Conservation (phyloP, 2,329 filamentous ascomycete species). For the Aspergillus sp. region DNA sequence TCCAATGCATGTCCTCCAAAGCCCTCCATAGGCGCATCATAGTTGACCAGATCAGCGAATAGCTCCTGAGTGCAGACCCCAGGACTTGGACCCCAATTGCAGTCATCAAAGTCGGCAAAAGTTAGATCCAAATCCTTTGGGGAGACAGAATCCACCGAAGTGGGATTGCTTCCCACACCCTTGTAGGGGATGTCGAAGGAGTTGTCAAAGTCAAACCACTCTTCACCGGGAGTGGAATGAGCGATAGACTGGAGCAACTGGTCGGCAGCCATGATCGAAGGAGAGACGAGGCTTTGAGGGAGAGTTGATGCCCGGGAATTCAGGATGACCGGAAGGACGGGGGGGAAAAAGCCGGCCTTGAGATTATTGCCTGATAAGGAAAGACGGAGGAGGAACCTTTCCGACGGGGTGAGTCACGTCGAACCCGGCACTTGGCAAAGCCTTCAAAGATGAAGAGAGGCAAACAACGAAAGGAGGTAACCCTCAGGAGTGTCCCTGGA, state of each 20-base stretch:
- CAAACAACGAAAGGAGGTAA: background rate
- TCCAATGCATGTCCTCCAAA: slow-evolving; percentile 21
- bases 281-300: background rate
- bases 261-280: slow-evolving; percentile 29
- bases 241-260: slow-evolving; percentile 29
- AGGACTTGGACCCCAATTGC: slow-evolving; percentile 25
- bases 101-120: slow-evolving; percentile 26
- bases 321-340: slow-evolving; percentile 5
- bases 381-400: slow-evolving; percentile 1
- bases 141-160: slow-evolving; percentile 33
- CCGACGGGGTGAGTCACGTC: slow-evolving; percentile 4
- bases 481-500: background rate
- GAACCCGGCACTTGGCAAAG: background rate
- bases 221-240: slow-evolving; percentile 23
- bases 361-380: slow-evolving; percentile 8
- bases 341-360: background rate
- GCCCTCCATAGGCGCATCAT: slow-evolving; percentile 23
- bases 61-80: slow-evolving; percentile 22
- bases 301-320: background rate
- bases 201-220: slow-evolving; percentile 38
- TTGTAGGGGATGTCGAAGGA: slow-evolving; percentile 33
- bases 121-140: slow-evolving; percentile 31
- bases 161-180: slow-evolving; percentile 32
- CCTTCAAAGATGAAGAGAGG: background rate
- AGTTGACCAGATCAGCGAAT: slow-evolving; percentile 28